These are phyloP conservation scores for Penicillium sp. DNA, from an alignment of 2,329 filamentous ascomycete species.

Conservation along the genomic window DNA sequence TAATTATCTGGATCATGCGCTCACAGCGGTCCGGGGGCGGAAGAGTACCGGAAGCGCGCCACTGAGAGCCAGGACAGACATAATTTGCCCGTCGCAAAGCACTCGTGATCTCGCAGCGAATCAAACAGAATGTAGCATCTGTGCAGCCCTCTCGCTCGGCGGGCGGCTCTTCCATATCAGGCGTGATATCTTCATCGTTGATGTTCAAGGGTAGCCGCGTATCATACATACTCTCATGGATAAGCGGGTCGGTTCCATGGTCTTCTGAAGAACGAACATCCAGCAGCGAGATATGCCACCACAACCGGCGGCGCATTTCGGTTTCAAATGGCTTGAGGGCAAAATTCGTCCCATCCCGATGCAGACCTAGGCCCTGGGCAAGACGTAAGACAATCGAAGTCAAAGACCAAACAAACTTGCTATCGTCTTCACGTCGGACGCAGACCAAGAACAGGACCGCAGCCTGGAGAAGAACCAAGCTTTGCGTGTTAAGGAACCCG, in stretches of 20 bases:
- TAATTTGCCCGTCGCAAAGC: conserved; percentile 44
- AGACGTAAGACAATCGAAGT: conserved; percentile 45
- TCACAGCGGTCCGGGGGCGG: conserved; percentile 40
- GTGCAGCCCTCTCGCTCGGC: conserved; percentile 54
- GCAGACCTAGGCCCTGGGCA: conserved; percentile 50
- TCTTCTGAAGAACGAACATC: conserved; percentile 54
- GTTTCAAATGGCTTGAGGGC: conserved; percentile 52
- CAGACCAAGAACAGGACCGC: conserved; percentile 62
- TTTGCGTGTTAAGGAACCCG: conserved; percentile 64
- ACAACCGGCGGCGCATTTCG: conserved; percentile 55
- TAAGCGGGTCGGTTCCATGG: conserved; percentile 50
- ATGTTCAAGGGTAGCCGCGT: conserved; percentile 54
- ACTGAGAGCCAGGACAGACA: conserved; percentile 32
- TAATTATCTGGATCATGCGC: conserved; percentile 54
- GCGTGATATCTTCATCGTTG: conserved; percentile 54
- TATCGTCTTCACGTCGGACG: conserved; percentile 44
- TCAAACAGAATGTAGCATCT: conserved; percentile 55
- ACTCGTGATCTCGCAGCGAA: conserved; percentile 57
- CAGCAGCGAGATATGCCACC: conserved; percentile 53
- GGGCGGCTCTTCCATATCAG: conserved; percentile 52
- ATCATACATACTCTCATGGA: conserved; percentile 49
- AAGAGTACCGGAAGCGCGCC: conserved; percentile 14
- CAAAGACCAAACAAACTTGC: conserved; percentile 48
- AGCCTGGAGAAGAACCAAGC: conserved; percentile 63
- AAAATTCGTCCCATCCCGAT: conserved; percentile 54